Evolutionary conservation across 495 filamentous ascomycete genomes (phyloP), one percentile per base, ranked within the genome.

Genomic region (Daldinia vernicosa): DNA sequence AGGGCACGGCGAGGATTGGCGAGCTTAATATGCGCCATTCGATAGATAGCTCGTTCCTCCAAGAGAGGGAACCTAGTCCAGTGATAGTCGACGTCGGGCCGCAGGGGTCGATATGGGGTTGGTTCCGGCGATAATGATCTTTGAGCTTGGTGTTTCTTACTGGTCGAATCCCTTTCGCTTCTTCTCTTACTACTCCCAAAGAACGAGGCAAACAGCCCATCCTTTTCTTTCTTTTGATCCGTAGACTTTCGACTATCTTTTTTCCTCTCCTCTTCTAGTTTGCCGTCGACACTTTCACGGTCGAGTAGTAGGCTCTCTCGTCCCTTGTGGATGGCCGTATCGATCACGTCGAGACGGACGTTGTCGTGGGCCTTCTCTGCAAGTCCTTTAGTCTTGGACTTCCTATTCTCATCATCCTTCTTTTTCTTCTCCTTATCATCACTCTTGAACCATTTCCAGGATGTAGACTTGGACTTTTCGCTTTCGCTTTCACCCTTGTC

Each of bases 11-110:
- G 89, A 33, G 95, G 95, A 76, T 99, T 99, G 4, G 95, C 95
- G 58, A 99, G 91, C 80, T 99, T 99, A 80, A 98, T 94, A 78
- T 99, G 95, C 12, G 95, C 95, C 91, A 99, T 97, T 58, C 95
- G 87, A 77, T 99, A 99, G 63, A 99, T 99, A 33, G 95, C 96
- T 52, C 96, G 86, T 80, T 99, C 95, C 80, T 98, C 95, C 51
- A 98, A 84, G 64, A 99, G 95, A 1, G 93, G 91, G 74, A 99
- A 99, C 39, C 95, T 87, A 4, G 93, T 97, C 92, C 95, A 99
- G 67, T 93, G 90, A 80, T 94, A 98, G 80, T 98, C 94, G 69
- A 96, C 81, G 78, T 98, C 96, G 17, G 94, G 89, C 66, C 88
- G 89, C 53, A 96, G 86, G 27, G 88, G 83, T 57, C 87, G 86